A percentile compares a stretch with the other conserved stretches of the same genome.
phyloP scores from a whole-genome alignment of 352 stramenopile species.

The Thraustochytrium sp. region DNA sequence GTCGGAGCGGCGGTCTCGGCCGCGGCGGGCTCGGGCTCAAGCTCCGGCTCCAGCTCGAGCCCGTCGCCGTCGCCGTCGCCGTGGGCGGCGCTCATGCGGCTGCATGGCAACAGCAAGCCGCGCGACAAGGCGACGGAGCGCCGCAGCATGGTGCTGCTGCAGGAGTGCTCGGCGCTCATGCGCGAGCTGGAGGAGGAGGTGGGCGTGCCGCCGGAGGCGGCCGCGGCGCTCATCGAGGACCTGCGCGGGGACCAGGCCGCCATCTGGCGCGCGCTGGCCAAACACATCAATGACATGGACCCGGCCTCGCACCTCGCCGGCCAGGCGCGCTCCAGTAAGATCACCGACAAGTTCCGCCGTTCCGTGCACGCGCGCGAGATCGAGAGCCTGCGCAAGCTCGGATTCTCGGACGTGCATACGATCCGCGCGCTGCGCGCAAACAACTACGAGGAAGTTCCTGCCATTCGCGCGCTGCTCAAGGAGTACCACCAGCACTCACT shows the following conservation, averaged over 20 bases:
- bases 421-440: neutral
- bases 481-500: neutral
- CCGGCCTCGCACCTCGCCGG: neutral
- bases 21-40: no score
- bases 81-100: no score
- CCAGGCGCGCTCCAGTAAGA: neutral
- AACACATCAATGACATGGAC: neutral
- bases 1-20: no score
- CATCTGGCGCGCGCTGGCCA: neutral
- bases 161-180: neutral
- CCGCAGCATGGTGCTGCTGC: neutral
- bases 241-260: neutral
- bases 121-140: no score
- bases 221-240: neutral
- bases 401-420: neutral
- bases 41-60: no score
- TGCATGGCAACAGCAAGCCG: no score
- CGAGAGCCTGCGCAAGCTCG: neutral
- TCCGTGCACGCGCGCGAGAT: neutral
- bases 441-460: neutral
- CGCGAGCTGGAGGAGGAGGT: constrained; percentile 1
- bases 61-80: no score
- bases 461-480: neutral
- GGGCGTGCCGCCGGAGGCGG: neutral
- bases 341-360: neutral